Base-by-base conservation (phyloP, 306 rosid species). In the Prunus dulcis region DNA sequence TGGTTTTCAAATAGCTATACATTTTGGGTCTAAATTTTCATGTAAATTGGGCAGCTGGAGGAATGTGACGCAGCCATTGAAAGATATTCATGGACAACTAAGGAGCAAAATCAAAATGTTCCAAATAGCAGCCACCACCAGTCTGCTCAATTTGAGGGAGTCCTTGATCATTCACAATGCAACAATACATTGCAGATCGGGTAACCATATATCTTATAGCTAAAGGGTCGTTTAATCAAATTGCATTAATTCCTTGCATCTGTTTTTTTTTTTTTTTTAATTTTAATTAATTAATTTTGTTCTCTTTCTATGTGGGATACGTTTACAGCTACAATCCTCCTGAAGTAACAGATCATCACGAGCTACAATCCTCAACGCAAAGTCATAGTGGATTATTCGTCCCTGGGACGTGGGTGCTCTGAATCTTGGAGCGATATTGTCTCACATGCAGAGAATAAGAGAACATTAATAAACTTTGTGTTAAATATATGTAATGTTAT, bases 131-230 rank as follows among this genome's bases (percentile, higher is more conserved):
- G 71, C 77, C 84, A 83, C 77, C 84, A 83, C 28, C 85, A 81
- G 74, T 72, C 81, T 80, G 79, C 77, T 13, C 86, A 84, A 45
- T 76, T 84, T 32, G 82, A 80, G 32, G 67, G 49, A 38, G 80
- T 83, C 72, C 76, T 80, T 85, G 87, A 80, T 43, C 83, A 75
- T 61, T 43, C 79, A 63, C 86, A 77, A 67, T 71, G 79, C 83
- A 81, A 70, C 76, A 84, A 77, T 19, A 63, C 88, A 70, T 74
- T 85, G 83, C 84, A 82, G 47, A 85, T 86, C 43, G 84, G 95
- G 95, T 91, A 88, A 72, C 55, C 34, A 27, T 0, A 38, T 4
- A 61, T 38, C 27, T 60, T 11, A 5, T 68, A n/a, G 22, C 9
- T 34, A 34, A 5, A 34, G 38, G 38, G 1, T 60, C 22, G 22